Base-by-base conservation (phyloP, 192 early-diverging fungal species). In the Coemansia biformis region DNA sequence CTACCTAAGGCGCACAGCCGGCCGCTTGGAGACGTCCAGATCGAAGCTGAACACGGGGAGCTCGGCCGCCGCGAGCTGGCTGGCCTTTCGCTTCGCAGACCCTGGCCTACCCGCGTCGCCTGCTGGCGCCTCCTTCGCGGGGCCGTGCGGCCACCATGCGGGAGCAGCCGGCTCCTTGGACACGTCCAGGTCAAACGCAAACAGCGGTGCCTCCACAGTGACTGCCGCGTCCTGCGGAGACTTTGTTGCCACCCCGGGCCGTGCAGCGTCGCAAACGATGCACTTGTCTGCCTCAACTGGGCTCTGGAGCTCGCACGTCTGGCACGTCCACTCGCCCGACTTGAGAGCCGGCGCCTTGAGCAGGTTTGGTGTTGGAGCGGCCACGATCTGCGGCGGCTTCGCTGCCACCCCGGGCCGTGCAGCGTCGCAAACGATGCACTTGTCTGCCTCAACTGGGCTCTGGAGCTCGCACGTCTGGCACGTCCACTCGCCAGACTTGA, bases 11-110 rank as follows among this genome's bases (percentile, higher is more conserved):
- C 3, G 6, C 3, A 26, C 3, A 2, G 24, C 24, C 3, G 24
- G 23, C 12, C 51, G 48, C 38, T 37, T 57, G 14, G 33, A 19
- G 4, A 47, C 48, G 17, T 65, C 62, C 47, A 65, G 36, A 22
- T 65, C 38, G 24, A 65, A 65, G 10, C 18, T 17, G 38, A 70
- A 70, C 19, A 40, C 28, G 13, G 59, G 66, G 10, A 70, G 51
- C 41, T 63, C 29, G 31, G 47, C 34, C 9, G 32, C 38, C n/a
- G 41, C 23, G 36, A 65, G 37, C 31, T 35, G 21, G 26, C 38
- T 55, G 10, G 45, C 66, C 28, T 35, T 53, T 23, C 38, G 43
- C 34, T 60, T 56, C 51, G n/a, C 64, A 63, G 0, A 48, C 33
- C 10, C 19, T 15, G 51, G 52, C 54, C 29, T 54, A 46, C 60